A percentile compares a stretch with the other conserved stretches of the same genome.
These are phyloP conservation scores for Penicillium paxilli DNA, from an alignment of 495 filamentous ascomycete genomes.

Conservation along the genomic window DNA sequence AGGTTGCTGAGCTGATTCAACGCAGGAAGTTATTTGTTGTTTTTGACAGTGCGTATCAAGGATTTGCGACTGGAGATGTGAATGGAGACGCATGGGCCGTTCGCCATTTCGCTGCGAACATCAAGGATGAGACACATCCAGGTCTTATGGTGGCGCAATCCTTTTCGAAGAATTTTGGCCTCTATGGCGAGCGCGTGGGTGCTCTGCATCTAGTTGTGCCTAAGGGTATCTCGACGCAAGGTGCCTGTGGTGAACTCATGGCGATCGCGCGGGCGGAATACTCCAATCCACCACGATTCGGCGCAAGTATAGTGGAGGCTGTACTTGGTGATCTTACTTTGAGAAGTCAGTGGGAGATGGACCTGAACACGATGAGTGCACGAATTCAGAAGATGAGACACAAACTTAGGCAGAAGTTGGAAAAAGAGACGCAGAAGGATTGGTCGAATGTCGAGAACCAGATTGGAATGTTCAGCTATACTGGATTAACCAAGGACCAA, in stretches of 20 bases:
- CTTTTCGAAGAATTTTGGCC: slow-evolving; percentile 46
- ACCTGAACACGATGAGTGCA: slow-evolving; percentile 35
- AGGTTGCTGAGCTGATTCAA: slow-evolving; percentile 24
- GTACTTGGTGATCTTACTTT: slow-evolving; percentile 26
- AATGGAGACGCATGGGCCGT: slow-evolving; percentile 42
- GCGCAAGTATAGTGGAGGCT: slow-evolving; percentile 31
- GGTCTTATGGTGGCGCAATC: slow-evolving; percentile 31
- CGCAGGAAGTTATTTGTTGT: slow-evolving; percentile 34
- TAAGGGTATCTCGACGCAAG: not conserved
- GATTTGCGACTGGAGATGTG: slow-evolving; percentile 41
- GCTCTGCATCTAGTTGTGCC: slow-evolving; percentile 28
- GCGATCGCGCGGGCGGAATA: slow-evolving; percentile 25
- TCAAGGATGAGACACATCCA: not conserved
- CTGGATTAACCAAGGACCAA: slow-evolving; percentile 22
- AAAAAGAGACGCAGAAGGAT: slow-evolving; percentile 17
- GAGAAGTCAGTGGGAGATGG: slow-evolving; percentile 29
- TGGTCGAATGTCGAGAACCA: slow-evolving; percentile 31
- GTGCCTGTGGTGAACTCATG: slow-evolving; percentile 14
- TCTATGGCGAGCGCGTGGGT: slow-evolving; percentile 42
- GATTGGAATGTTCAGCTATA: slow-evolving; percentile 42
- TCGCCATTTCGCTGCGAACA: slow-evolving; percentile 28
- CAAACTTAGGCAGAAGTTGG: slow-evolving; percentile 18
- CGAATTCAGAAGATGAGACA: slow-evolving; percentile 28
- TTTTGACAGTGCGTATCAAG: slow-evolving; percentile 48
- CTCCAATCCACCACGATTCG: slow-evolving; percentile 31